These are phyloP conservation scores for Dactylonectria macrodidyma DNA, from an alignment of 2,329 filamentous ascomycete genomes.

Conservation along the genomic window DNA sequence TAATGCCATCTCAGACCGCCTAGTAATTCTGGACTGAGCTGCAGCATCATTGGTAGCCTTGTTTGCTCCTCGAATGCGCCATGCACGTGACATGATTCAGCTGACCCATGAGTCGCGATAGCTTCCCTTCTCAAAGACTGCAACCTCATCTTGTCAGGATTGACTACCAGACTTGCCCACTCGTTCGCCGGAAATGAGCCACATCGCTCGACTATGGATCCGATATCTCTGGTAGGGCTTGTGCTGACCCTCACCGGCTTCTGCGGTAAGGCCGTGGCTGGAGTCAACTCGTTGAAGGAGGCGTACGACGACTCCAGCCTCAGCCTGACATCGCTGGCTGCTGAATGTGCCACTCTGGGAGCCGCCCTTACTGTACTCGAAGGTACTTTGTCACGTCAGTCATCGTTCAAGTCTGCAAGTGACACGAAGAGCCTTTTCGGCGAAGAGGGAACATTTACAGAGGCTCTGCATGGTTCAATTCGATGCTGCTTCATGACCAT, in stretches of 20 bases:
- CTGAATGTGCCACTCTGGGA: slow-evolving; percentile 3
- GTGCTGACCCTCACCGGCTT: slow-evolving; percentile 6
- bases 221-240: neutral
- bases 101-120: too few relatives aligned
- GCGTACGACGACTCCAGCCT: neutral
- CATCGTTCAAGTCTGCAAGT: neutral
- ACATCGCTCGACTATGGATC: neutral
- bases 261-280: slow-evolving; percentile 1
- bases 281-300: neutral
- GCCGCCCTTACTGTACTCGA: slow-evolving; percentile 2
- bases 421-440: slow-evolving; percentile 1
- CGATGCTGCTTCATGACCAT: slow-evolving; percentile 4
- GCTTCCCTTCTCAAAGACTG: too few relatives aligned
- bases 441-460: neutral
- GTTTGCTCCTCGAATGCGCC: too few relatives aligned
- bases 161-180: too few relatives aligned
- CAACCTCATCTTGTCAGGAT: too few relatives aligned
- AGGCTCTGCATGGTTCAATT: neutral
- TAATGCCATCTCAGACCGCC: too few relatives aligned
- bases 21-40: too few relatives aligned
- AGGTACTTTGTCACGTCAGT: neutral
- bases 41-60: too few relatives aligned
- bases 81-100: too few relatives aligned
- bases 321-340: neutral
- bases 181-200: too few relatives aligned